A percentile compares a stretch with the other conserved stretches of the same genome.
phyloP scores from a whole-genome alignment of 192 early-diverging fungal species.

The Chytriomyces sp. region DNA sequence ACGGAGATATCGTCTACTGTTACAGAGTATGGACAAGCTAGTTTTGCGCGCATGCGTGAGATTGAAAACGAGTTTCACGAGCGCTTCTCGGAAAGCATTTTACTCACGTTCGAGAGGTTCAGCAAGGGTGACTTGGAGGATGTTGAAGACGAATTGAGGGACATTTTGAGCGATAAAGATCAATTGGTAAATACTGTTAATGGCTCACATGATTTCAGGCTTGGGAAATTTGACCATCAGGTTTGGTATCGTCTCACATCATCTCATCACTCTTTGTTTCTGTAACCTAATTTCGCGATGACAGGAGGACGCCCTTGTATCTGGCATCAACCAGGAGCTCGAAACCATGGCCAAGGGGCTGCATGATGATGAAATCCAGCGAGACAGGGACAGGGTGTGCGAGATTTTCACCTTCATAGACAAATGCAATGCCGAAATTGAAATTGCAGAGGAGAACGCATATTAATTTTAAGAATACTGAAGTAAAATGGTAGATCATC shows the following conservation, averaged over 20 bases:
- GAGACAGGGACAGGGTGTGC: constrained; percentile 57
- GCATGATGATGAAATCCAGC: constrained; percentile 53
- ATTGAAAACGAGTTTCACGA: constrained; percentile 65
- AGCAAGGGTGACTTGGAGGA: constrained; percentile 61
- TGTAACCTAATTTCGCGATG: not conserved
- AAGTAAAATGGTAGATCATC: not conserved
- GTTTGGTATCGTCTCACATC: constrained; percentile 1
- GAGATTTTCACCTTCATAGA: constrained; percentile 64
- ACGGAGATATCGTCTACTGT: constrained; percentile 53
- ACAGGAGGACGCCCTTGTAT: constrained; percentile 58
- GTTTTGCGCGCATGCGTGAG: constrained; percentile 58
- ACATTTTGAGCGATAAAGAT: constrained; percentile 59
- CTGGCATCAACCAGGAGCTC: constrained; percentile 52
- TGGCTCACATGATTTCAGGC: constrained; percentile 60
- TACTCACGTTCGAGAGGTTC: constrained; percentile 55
- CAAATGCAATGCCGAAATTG: constrained; percentile 56
- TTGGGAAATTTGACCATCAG: constrained; percentile 60
- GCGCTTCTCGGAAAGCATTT: constrained; percentile 54
- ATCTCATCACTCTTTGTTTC: not conserved
- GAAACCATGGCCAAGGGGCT: constrained; percentile 48
- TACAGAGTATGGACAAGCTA: constrained; percentile 50
- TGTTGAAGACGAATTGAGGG: constrained; percentile 51
- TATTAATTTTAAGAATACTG: constrained; percentile 30
- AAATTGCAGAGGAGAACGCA: constrained; percentile 58
- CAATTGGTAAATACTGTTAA: constrained; percentile 59